Conservation (phyloP, 1,139 yeast genomes). For the Chernovozyma aurita region DNA sequence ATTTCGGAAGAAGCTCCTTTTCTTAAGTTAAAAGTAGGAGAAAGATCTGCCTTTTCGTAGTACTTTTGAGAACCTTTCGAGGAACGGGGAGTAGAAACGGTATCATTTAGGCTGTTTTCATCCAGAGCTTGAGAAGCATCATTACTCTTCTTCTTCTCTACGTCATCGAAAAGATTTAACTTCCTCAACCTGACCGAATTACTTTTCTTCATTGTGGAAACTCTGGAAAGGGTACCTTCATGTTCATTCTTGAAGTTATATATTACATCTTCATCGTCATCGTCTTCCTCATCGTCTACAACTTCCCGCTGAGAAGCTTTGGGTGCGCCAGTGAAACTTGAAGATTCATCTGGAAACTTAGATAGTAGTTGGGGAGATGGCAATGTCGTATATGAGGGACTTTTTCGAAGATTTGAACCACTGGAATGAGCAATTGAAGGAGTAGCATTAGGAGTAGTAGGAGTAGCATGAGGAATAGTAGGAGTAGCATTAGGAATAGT, state of each 20-base stretch:
- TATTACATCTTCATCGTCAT: constrained; percentile 25
- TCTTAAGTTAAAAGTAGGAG: background rate
- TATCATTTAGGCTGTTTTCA: background rate
- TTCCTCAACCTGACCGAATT: constrained; percentile 44
- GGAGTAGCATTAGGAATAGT: background rate
- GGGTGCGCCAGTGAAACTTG: background rate
- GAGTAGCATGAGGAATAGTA: background rate
- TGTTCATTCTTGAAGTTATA: constrained; percentile 29
- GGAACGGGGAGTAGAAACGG: background rate
- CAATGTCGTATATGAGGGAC: no score
- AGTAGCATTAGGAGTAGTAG: no score
- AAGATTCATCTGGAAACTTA: background rate
- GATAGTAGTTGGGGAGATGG: no score
- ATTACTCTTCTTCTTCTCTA: background rate
- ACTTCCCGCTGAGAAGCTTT: no score
- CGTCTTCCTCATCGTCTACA: constrained; percentile 3
- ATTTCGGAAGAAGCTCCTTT: background rate
- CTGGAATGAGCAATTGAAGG: no score
- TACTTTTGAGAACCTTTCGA: background rate
- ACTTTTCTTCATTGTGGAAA: constrained; percentile 36
- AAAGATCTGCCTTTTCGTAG: background rate
- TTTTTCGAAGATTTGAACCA: no score
- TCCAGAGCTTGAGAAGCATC: background rate
- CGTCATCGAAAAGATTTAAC: constrained; percentile 21
- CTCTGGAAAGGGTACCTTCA: constrained; percentile 29